These are phyloP conservation scores for Alternaria arborescens DNA, from an alignment of 2,329 filamentous ascomycete species.

Conservation along the genomic window DNA sequence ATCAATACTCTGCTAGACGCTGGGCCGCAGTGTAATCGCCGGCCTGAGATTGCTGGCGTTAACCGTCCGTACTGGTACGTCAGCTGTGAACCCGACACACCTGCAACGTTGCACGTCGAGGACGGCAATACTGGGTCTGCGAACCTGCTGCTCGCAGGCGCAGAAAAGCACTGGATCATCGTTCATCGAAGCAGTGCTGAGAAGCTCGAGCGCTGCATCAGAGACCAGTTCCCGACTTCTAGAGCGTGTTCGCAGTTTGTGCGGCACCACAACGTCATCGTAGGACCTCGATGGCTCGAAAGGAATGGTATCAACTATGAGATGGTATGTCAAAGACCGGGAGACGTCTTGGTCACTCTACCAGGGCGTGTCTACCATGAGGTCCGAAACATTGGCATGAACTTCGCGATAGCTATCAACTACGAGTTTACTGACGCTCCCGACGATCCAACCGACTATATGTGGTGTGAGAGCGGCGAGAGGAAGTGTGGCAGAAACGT, in stretches of 20 bases:
- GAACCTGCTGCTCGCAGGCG: conserved; percentile 19
- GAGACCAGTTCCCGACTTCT: not conserved
- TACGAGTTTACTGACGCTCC: conserved; percentile 14
- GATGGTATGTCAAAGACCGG: conserved; percentile 7
- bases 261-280: conserved; percentile 13
- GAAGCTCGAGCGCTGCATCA: conserved; percentile 10
- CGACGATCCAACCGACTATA: conserved; percentile 9
- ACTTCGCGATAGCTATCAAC: conserved; percentile 19
- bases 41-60: conserved; percentile 14
- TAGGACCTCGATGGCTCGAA: conserved; percentile 13
- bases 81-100: conserved; percentile 6
- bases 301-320: conserved; percentile 13
- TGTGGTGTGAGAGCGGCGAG: conserved; percentile 9
- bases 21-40: conserved; percentile 1
- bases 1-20: conserved; percentile 16
- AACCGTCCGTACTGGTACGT: conserved; percentile 19
- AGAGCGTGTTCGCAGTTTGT: conserved; percentile 19
- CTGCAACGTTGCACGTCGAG: conserved; percentile 14
- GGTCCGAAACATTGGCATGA: conserved; percentile 16
- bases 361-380: conserved; percentile 16
- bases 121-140: conserved; percentile 15
- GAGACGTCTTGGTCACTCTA: conserved; percentile 18
- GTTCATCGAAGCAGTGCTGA: conserved; percentile 11
- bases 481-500: conserved; percentile 9
- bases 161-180: conserved; percentile 20